Conservation (phyloP, 2,329 filamentous ascomycete genomes). For the Aspergillus uvarum region DNA sequence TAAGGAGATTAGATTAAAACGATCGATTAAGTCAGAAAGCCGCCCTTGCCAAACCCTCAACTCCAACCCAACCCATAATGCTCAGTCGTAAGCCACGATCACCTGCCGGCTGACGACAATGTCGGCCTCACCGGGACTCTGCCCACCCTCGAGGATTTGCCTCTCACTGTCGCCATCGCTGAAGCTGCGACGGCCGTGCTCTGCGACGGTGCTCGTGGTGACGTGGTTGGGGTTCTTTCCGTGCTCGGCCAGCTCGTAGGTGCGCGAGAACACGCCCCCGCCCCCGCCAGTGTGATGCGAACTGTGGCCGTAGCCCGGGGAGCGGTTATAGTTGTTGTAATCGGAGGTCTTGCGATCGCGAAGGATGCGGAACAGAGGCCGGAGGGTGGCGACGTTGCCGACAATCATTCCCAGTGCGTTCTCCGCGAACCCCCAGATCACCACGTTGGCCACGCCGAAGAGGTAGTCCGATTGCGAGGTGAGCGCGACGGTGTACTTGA, state of each 20-base stretch:
- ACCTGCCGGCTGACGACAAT: slow-evolving; percentile 23
- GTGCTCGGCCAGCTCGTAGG: slow-evolving; percentile 20
- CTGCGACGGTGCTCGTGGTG: slow-evolving; percentile 9
- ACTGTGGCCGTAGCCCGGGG: not conserved
- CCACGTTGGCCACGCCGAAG: slow-evolving; percentile 43
- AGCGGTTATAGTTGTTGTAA: slow-evolving; percentile 10
- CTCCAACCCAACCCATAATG: not conserved
- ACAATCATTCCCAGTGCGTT: slow-evolving; percentile 53
- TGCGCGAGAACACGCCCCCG: slow-evolving; percentile 9
- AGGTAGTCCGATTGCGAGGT: slow-evolving; percentile 43
- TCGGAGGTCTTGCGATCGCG: slow-evolving; percentile 18
- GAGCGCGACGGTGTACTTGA: slow-evolving; percentile 45
- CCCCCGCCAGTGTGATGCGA: not conserved
- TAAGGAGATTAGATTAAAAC: not conserved
- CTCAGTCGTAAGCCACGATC: slow-evolving; percentile 17
- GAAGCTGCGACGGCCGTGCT: slow-evolving; percentile 5
- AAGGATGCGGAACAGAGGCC: slow-evolving; percentile 42
- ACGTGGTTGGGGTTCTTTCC: slow-evolving; percentile 13
- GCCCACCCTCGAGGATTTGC: slow-evolving; percentile 19
- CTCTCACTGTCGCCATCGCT: slow-evolving; percentile 26
- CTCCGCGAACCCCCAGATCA: slow-evolving; percentile 51
- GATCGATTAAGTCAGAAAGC: not conserved
- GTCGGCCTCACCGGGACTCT: slow-evolving; percentile 14
- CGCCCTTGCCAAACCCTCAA: not conserved
- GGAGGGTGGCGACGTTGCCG: slow-evolving; percentile 49